phyloP scores from a whole-genome alignment of 2,329 filamentous ascomycete genomes.

The Dactylellina parvicollis region DNA sequence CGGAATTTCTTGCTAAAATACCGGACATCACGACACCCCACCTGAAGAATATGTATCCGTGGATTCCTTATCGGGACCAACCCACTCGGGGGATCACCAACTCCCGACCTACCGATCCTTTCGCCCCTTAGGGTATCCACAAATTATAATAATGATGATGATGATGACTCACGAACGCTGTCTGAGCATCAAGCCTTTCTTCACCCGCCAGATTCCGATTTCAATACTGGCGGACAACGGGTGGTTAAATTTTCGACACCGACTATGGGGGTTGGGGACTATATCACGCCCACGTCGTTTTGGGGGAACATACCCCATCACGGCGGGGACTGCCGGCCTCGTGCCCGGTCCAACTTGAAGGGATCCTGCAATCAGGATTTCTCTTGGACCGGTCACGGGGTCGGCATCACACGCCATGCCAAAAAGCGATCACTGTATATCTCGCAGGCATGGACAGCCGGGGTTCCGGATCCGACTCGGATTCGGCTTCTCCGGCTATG shows the following conservation, averaged over 20 bases:
- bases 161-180: not conserved
- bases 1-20: not conserved
- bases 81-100: too few species aligned
- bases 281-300: not conserved
- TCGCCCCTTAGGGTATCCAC: too few species aligned
- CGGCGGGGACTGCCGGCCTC: not conserved
- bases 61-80: not conserved
- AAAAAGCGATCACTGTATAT: too few species aligned
- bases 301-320: not conserved
- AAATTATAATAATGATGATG: too few species aligned
- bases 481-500: not conserved
- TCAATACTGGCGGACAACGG: not conserved
- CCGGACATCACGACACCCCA: constrained; percentile 10
- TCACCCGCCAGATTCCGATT: too few species aligned
- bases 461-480: not conserved
- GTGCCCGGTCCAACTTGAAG: not conserved
- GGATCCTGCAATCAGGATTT: not conserved
- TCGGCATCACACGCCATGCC: not conserved
- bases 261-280: constrained; percentile 21
- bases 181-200: not conserved
- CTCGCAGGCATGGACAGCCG: not conserved
- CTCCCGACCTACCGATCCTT: not conserved
- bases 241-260: constrained; percentile 17
- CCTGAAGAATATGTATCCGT: not conserved
- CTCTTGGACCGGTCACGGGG: not conserved